phyloP scores from a whole-genome alignment of 495 filamentous ascomycete species.

The Penicillium maclennaniae region DNA sequence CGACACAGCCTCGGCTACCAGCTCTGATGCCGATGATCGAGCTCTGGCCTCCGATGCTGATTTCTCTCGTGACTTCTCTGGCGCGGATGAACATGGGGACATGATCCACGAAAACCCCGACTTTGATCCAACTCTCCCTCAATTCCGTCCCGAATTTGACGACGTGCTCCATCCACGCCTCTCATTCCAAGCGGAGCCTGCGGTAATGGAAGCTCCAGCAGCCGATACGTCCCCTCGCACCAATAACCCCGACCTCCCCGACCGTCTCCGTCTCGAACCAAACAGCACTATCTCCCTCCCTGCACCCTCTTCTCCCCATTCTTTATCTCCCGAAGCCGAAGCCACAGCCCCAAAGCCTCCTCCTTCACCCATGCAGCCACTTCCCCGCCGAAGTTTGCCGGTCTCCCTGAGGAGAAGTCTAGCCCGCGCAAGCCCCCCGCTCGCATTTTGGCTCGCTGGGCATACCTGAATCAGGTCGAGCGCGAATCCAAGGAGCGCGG shows the following conservation, averaged over 20 bases:
- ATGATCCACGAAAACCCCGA: conserved; percentile 13
- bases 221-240: conserved; percentile 2
- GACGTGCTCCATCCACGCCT: conserved; percentile 16
- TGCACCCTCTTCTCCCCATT: conserved; percentile 30
- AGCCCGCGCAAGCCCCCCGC: conserved; percentile 28
- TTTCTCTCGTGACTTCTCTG: conserved; percentile 14
- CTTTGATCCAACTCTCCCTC: conserved; percentile 67
- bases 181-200: conserved; percentile 10
- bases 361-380: conserved; percentile 35
- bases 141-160: conserved; percentile 55
- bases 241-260: conserved; percentile 17
- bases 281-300: conserved; percentile 34
- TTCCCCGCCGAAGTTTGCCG: conserved; percentile 25
- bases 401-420: conserved; percentile 12
- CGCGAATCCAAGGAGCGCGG: conserved; percentile 64
- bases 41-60: conserved; percentile 12
- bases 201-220: conserved; percentile 1
- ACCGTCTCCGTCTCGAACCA: conserved; percentile 32
- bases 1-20: conserved; percentile 12
- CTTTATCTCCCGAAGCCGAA: conserved; percentile 37
- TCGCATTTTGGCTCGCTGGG: conserved; percentile 49
- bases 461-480: conserved; percentile 55
- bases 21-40: conserved; percentile 13
- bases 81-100: conserved; percentile 16
- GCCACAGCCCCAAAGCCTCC: conserved; percentile 36